These are phyloP conservation scores for Pestalotiopsis sp. DNA, from an alignment of 2,329 filamentous ascomycete species.

Conservation along the genomic window DNA sequence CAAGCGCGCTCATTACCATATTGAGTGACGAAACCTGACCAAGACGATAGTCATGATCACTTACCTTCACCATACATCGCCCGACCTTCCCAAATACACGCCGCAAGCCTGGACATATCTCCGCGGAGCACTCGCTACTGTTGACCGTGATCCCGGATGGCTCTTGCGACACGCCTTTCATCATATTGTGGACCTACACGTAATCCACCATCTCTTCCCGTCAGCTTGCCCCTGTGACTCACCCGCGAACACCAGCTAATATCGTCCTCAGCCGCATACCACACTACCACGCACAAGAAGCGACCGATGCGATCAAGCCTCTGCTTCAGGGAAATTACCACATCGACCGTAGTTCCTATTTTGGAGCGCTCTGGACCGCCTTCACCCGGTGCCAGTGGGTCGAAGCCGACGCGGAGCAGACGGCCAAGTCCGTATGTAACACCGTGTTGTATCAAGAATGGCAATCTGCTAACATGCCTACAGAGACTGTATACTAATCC, in stretches of 20 bases:
- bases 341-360: constrained; percentile 44
- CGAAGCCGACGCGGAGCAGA: constrained; percentile 37
- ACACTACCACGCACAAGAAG: constrained; percentile 62
- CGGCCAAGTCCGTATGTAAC: constrained; percentile 18
- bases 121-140: constrained; percentile 61
- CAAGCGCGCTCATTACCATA: background rate
- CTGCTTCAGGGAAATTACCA: constrained; percentile 59
- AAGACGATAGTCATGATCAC: constrained; percentile 65
- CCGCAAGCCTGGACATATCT: constrained; percentile 62
- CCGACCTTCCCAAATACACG: constrained; percentile 51
- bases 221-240: constrained; percentile 29
- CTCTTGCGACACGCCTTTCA: constrained; percentile 65
- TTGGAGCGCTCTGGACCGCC: constrained; percentile 46
- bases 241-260: background rate
- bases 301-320: constrained; percentile 57
- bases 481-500: background rate
- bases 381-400: constrained; percentile 52
- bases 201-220: constrained; percentile 65
- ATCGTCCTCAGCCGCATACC: constrained; percentile 48
- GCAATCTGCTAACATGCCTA: background rate
- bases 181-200: constrained; percentile 66
- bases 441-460: background rate
- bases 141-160: constrained; percentile 66
- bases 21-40: constrained; percentile 14
- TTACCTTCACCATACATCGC: constrained; percentile 69